Evolutionary conservation across 1,284 basidiomycete species (phyloP).

Genomic region (Rugosomyces carneus): DNA sequence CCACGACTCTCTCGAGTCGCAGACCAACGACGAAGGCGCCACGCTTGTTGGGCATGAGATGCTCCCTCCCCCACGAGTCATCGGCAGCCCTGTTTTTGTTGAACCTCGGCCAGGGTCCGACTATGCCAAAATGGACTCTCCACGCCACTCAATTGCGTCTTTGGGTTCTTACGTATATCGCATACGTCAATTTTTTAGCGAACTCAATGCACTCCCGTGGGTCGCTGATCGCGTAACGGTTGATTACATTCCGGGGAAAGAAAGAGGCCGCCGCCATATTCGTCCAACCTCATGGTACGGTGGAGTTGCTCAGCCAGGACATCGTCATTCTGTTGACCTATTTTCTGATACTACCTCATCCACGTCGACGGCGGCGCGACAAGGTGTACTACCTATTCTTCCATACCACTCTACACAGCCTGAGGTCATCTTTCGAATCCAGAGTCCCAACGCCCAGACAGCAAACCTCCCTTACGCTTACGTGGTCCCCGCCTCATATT

Average conservation of each 20-base stretch:
- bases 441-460: slow-evolving; percentile 1
- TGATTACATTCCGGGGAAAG: slow-evolving; percentile 34
- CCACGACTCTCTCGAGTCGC: slow-evolving; percentile 6
- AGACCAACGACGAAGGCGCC: slow-evolving; percentile 15
- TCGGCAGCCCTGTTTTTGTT: slow-evolving; percentile 18
- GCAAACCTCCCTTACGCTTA: neutral
- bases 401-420: neutral
- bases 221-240: slow-evolving; percentile 31
- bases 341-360: slow-evolving; percentile 13
- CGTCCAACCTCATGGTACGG: slow-evolving; percentile 14
- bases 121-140: slow-evolving; percentile 31
- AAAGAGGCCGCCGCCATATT: slow-evolving; percentile 12
- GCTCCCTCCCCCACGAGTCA: slow-evolving; percentile 8
- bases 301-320: slow-evolving; percentile 3
- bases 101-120: slow-evolving; percentile 24
- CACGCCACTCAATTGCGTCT: slow-evolving; percentile 23
- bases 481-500: slow-evolving; percentile 4
- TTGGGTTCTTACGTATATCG: slow-evolving; percentile 26
- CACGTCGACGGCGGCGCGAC: neutral
- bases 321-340: slow-evolving; percentile 1
- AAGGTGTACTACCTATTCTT: neutral
- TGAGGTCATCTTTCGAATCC: slow-evolving; percentile 9
- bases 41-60: slow-evolving; percentile 19
- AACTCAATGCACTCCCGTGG: slow-evolving; percentile 32
- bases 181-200: slow-evolving; percentile 24